phyloP scores from a whole-genome alignment of 2,329 filamentous ascomycete genomes.

The Stachybotrys elegans region DNA sequence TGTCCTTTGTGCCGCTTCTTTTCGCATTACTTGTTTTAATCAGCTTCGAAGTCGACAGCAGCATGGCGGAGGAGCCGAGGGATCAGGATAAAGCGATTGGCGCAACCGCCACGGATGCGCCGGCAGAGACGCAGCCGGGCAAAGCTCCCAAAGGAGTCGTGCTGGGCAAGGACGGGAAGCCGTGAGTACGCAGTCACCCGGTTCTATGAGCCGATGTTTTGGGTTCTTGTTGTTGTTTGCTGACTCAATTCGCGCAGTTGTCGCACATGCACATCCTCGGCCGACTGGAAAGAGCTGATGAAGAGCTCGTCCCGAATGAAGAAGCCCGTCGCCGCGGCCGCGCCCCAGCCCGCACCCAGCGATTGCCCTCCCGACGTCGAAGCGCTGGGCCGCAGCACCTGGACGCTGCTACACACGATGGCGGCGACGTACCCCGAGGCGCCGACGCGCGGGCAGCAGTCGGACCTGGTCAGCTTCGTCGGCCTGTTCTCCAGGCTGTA shows the following conservation, averaged over 20 bases:
- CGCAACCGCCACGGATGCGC: constrained; percentile 12
- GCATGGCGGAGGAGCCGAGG: constrained; percentile 33
- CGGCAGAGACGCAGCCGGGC: constrained; percentile 34
- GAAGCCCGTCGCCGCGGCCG: constrained; percentile 25
- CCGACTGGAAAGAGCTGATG: constrained; percentile 52
- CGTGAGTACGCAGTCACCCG: constrained; percentile 48
- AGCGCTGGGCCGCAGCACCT: constrained; percentile 76
- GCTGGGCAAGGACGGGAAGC: constrained; percentile 76
- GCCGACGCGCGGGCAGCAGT: constrained; percentile 65
- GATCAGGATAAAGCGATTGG: constrained; percentile 17
- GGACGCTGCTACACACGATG: constrained; percentile 91
- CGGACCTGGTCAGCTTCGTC: constrained; percentile 74
- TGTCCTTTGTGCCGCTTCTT: too few species aligned
- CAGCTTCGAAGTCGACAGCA: too few species aligned
- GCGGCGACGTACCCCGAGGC: constrained; percentile 76
- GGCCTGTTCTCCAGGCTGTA: constrained; percentile 79
- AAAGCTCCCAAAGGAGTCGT: constrained; percentile 67
- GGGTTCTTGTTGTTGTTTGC: background rate
- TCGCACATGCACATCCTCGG: constrained; percentile 66
- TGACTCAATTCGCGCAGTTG: constrained; percentile 47
- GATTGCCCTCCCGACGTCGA: constrained; percentile 93
- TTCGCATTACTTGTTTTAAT: too few species aligned
- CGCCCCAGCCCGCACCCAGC: constrained; percentile 29
- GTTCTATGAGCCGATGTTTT: background rate
- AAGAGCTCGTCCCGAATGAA: constrained; percentile 33